These are phyloP conservation scores for Nemania bipapillata DNA, from an alignment of 2,329 filamentous ascomycete species.

Conservation along the genomic window DNA sequence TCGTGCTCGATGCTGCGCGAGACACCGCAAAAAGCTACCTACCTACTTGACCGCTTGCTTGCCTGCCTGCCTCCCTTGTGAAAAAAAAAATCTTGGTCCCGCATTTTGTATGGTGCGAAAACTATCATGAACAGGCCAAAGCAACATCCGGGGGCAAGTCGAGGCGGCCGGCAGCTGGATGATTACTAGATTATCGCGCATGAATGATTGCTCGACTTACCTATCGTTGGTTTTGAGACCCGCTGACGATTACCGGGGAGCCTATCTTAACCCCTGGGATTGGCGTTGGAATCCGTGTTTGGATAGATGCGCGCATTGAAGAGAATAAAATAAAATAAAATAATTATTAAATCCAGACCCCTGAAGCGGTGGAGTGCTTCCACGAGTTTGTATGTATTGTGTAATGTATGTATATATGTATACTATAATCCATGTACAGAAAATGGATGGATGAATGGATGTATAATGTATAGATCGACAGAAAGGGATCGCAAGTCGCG, in stretches of 20 bases:
- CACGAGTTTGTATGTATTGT: neutral
- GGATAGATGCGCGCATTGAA: conserved; percentile 29
- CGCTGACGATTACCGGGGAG: conserved; percentile 32
- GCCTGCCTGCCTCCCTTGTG: too few relatives aligned
- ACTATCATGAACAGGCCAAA: conserved; percentile 35
- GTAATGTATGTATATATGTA: neutral
- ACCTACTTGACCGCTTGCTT: too few relatives aligned
- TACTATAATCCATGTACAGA: too few relatives aligned
- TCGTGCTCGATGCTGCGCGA: conserved; percentile 25
- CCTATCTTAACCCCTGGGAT: conserved; percentile 20
- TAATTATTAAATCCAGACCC: too few relatives aligned
- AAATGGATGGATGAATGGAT: too few relatives aligned
- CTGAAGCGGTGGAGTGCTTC: conserved; percentile 22
- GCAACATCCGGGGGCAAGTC: conserved; percentile 42
- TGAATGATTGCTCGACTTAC: conserved; percentile 24
- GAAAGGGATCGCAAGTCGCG: neutral
- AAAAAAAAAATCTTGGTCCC: too few relatives aligned
- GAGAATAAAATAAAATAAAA: conserved; percentile 3
- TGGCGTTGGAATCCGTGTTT: conserved; percentile 29
- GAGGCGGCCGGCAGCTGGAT: conserved; percentile 47
- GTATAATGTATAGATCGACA: conserved; percentile 13
- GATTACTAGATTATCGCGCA: conserved; percentile 27
- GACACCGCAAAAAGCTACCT: conserved; percentile 10
- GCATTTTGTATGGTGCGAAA: conserved; percentile 19
- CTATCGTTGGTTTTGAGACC: conserved; percentile 39